Evolutionary conservation across 2,329 filamentous ascomycete species (phyloP), one percentile per base, ranked within the genome.

Genomic region (Colletotrichum eremochloae): DNA sequence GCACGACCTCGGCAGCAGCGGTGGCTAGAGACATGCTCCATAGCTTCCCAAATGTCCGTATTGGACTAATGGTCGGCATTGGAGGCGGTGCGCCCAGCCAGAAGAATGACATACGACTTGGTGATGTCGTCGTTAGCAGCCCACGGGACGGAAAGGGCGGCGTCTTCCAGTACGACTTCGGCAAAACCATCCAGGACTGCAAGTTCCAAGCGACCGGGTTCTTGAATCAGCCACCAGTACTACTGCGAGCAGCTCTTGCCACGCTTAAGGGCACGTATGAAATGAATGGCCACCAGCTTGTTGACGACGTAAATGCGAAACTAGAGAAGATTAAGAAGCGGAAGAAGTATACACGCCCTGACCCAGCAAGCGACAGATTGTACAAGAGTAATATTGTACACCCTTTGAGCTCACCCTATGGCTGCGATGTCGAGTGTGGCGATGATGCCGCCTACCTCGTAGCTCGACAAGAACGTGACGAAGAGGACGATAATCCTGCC

Each of bases 1-100:
- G 81, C 0, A 77, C 71, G 1, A 63, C 20, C 1, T 73, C 75
- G n/a, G 79, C 80, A 0, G 77, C 78, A 1, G 71, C 20, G 15
- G 56, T 57, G 2, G 62, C 55, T 3, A 52, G 14, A 53, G 58
- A 71, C 46, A 36, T 57, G 68, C 20, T 62, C 52, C 68, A 62
- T 20, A 65, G 60, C 68, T 74, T 60, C 38, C 68, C 40, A 9
- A 74, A 67, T 9, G 63, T 67, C 5, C 55, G 46, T 9, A 63
- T 74, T 20, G 63, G 57, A 4, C 7, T 68, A 29, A 70, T 71
- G 67, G 69, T 72, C 3, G 69, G 69, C 1, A 55, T 68, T 6
- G 64, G 64, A 18, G 64, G 69, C 11, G 69, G 69, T 36, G 64
- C 50, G 12, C 64, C 64, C 0, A 63, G 64, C 20, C 14, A 3